Percentiles rank a stretch among this genome's conserved stretches.
phyloP scores from a whole-genome alignment of 352 stramenopile genomes.

The Globisporangium cylindrosporum region DNA sequence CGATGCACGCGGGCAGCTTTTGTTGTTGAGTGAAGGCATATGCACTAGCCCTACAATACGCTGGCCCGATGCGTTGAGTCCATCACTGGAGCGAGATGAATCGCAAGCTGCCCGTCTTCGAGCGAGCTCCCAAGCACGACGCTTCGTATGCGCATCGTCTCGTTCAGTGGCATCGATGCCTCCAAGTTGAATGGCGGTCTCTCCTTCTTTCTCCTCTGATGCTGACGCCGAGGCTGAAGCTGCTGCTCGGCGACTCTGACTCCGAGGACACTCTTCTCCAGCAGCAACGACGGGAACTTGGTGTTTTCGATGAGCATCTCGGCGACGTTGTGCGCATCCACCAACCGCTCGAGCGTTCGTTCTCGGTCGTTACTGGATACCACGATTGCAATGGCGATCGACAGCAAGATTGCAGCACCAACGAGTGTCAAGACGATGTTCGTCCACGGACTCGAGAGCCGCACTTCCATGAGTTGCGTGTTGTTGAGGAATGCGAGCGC shows the following conservation, averaged over 20 bases:
- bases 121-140: background rate
- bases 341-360: background rate
- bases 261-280: constrained; percentile 2
- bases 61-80: background rate
- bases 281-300: constrained; percentile 7
- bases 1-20: too few species aligned
- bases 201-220: background rate
- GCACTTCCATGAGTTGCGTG: constrained; percentile 10
- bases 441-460: constrained; percentile 6
- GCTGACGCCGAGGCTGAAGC: background rate
- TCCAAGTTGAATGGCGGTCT: background rate
- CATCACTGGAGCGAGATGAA: background rate
- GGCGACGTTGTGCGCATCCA: constrained; percentile 4
- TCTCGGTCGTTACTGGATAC: background rate
- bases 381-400: background rate
- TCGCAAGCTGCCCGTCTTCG: background rate
- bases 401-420: constrained; percentile 5
- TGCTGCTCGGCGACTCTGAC: background rate
- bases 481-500: constrained; percentile 17
- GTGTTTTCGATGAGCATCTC: constrained; percentile 1
- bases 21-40: background rate
- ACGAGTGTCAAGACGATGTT: constrained; percentile 12
- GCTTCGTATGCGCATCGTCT: background rate
- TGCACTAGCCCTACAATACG: background rate
- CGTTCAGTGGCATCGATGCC: background rate